Percentiles rank a stretch among this genome's conserved stretches.
These are phyloP conservation scores for Jimgerdemannia flammicorona DNA, from an alignment of 192 early-diverging fungal genomes.

Conservation along the genomic window DNA sequence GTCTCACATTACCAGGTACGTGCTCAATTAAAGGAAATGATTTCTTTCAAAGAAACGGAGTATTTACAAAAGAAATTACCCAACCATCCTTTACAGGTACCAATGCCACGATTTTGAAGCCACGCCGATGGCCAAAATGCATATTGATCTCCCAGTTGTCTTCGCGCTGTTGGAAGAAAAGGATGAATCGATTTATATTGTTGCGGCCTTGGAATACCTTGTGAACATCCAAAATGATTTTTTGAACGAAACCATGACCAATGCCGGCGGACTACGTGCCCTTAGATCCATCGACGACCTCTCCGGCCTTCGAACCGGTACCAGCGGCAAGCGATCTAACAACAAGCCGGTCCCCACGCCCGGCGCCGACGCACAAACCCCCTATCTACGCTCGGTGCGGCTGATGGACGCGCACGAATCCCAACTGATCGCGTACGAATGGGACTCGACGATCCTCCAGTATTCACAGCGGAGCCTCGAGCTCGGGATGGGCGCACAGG, in stretches of 20 bases:
- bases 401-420: not conserved
- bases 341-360: not conserved
- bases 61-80: not conserved
- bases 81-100: constrained; percentile 1
- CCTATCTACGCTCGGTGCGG: constrained; percentile 4
- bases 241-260: not conserved
- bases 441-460: constrained; percentile 9
- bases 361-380: not conserved
- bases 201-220: constrained; percentile 11
- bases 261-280: not conserved
- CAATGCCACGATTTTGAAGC: constrained; percentile 16
- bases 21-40: not conserved
- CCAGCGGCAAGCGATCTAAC: too few relatives aligned
- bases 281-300: too few relatives aligned
- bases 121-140: not conserved
- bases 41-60: not conserved
- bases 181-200: constrained; percentile 6
- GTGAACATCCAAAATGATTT: constrained; percentile 17
- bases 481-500: constrained; percentile 7
- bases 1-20: not conserved
- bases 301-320: too few relatives aligned
- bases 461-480: constrained; percentile 13
- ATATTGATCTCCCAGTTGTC: not conserved
- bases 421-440: constrained; percentile 13
- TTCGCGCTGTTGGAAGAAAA: constrained; percentile 4